These are phyloP conservation scores for Gynandropsis gynandra DNA, from an alignment of 345 rosid species.

Conservation along the genomic window DNA sequence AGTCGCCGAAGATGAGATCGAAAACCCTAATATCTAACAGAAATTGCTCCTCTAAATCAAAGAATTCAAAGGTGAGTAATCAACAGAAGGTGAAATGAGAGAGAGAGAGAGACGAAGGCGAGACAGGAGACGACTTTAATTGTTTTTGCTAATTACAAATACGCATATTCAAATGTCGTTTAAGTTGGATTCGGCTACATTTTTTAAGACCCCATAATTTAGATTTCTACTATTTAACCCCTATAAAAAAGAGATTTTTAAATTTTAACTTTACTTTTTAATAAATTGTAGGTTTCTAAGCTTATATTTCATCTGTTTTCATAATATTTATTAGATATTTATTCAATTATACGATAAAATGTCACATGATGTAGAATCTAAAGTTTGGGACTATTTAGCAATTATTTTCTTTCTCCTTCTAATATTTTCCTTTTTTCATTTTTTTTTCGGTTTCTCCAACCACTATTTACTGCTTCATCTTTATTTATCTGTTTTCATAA, in stretches of 20 bases:
- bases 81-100: constrained; percentile 2
- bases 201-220: background rate
- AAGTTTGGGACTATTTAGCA: constrained; percentile 3
- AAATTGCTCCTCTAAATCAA: constrained; percentile 1
- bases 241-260: too few relatives aligned
- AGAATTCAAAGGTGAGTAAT: constrained; percentile 25
- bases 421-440: background rate
- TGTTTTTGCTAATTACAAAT: constrained; percentile 14
- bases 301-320: background rate
- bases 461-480: constrained; percentile 2
- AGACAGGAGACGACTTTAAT: constrained; percentile 24
- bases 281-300: background rate
- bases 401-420: background rate
- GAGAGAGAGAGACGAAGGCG: constrained; percentile 13
- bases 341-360: background rate
- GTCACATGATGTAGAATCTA: background rate
- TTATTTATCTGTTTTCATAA: background rate
- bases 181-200: constrained; percentile 6
- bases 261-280: background rate
- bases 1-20: constrained; percentile 15
- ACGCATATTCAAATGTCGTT: constrained; percentile 9
- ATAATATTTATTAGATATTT: too few relatives aligned
- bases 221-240: background rate
- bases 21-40: constrained; percentile 5
- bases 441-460: constrained; percentile 2